These are phyloP conservation scores for Cladosporium sp. DNA, from an alignment of 2,329 filamentous ascomycete species.

Conservation along the genomic window DNA sequence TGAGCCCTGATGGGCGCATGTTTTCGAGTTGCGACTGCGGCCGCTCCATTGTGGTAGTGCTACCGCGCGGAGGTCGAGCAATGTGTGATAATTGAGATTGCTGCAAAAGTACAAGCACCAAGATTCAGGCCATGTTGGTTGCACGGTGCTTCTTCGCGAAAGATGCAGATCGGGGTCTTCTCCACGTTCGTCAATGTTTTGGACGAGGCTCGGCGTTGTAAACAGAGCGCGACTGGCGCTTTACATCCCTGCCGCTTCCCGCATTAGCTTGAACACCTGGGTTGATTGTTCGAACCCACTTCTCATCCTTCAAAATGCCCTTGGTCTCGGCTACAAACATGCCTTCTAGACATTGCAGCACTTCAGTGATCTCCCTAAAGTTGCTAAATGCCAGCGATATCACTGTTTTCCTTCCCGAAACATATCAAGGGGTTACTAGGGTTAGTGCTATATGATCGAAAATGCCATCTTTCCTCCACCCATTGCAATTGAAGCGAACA, in stretches of 20 bases:
- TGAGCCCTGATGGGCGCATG: conserved; percentile 34
- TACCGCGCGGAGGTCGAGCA: background rate
- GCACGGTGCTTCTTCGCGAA: conserved; percentile 1
- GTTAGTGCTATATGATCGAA: background rate
- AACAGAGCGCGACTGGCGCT: conserved; percentile 2
- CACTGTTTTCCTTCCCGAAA: background rate
- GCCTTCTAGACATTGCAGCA: background rate
- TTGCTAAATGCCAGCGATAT: background rate
- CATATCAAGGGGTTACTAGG: background rate
- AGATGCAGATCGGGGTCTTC: background rate
- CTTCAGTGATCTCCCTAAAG: background rate
- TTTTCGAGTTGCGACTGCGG: conserved; percentile 35
- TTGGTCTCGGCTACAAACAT: background rate
- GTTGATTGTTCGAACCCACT: background rate
- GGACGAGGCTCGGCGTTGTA: conserved; percentile 1
- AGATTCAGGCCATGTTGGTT: conserved; percentile 15
- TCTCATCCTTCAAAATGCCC: background rate
- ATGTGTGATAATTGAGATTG: conserved; percentile 9
- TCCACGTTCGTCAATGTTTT: conserved; percentile 2
- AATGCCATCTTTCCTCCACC: background rate
- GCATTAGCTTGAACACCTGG: background rate
- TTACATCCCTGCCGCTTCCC: background rate
- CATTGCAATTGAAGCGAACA: background rate
- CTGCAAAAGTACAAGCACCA: conserved; percentile 6
- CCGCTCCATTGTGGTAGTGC: conserved; percentile 30